Percentiles rank a stretch among this genome's conserved stretches.
These are phyloP conservation scores for Symbiodinium pilosum DNA, from an alignment of 73 alveolate genomes.

Conservation along the genomic window DNA sequence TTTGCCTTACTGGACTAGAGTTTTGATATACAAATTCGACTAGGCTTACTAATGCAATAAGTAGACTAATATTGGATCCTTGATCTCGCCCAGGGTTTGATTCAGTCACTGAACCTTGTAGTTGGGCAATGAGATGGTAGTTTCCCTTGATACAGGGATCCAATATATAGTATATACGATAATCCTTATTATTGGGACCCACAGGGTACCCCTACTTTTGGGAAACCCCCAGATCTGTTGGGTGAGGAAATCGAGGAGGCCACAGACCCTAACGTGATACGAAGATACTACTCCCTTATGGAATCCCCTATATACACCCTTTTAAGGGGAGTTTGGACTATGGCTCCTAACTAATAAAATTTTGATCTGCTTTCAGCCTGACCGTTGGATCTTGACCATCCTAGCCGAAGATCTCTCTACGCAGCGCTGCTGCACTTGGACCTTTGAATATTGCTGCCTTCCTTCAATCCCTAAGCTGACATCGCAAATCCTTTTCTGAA, in stretches of 20 bases:
- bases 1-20: not conserved
- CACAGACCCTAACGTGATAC: not conserved
- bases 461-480: too few species aligned
- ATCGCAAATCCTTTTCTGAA: too few species aligned
- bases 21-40: not conserved
- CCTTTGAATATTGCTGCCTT: not conserved
- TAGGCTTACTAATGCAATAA: too few species aligned
- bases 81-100: not conserved
- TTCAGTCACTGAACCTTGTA: not conserved
- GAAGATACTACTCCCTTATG: too few species aligned
- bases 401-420: not conserved
- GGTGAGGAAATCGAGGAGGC: not conserved
- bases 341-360: not conserved
- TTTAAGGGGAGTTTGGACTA: too few species aligned
- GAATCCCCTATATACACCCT: too few species aligned
- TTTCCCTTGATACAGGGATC: too few species aligned
- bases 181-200: too few species aligned
- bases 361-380: too few species aligned
- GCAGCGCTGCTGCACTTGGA: not conserved
- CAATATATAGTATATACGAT: too few species aligned
- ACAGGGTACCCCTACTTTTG: too few species aligned
- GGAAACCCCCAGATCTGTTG: not conserved
- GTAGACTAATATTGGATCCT: not conserved
- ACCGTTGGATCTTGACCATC: not conserved
- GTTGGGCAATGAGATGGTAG: not conserved